Percentiles rank a stretch among this genome's conserved stretches.
Evolutionary conservation across 805 yeast species (phyloP).

Genomic region (Starmera dryadoides): DNA sequence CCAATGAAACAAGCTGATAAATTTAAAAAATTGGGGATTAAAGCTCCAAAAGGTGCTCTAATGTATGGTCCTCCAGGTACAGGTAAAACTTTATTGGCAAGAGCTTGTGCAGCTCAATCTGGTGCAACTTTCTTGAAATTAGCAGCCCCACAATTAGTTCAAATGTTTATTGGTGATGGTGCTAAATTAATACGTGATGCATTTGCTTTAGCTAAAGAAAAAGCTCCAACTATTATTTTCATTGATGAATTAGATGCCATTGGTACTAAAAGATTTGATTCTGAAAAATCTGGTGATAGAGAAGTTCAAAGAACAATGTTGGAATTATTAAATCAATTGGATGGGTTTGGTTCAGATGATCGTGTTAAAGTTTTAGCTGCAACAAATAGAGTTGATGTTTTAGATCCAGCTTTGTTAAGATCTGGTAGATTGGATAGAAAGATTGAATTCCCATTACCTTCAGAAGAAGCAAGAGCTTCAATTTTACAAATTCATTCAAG

Average conservation of each 20-base stretch:
- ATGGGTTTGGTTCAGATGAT: conserved; percentile 97
- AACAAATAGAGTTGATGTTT: conserved; percentile 93
- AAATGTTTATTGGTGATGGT: conserved; percentile 98
- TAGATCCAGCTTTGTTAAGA: conserved; percentile 97
- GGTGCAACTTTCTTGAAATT: conserved; percentile 93
- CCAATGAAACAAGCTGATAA: conserved; percentile 99
- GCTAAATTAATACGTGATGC: conserved; percentile 97
- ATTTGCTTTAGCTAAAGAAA: conserved; percentile 93
- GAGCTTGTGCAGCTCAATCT: conserved; percentile 99
- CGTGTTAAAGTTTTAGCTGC: conserved; percentile 97
- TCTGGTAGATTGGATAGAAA: conserved; percentile 97
- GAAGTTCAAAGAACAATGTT: conserved; percentile 99
- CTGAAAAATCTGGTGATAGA: conserved; percentile 95
- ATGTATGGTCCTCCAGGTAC: conserved; percentile 99
- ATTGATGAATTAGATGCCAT: conserved; percentile 98
- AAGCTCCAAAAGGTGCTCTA: conserved; percentile 96
- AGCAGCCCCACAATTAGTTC: conserved; percentile 97
- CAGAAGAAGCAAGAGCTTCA: conserved; percentile 96
- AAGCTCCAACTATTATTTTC: conserved; percentile 96
- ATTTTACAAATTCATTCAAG: conserved; percentile 96
- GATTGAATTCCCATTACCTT: conserved; percentile 95
- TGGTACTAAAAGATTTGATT: conserved; percentile 96
- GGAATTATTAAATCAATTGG: conserved; percentile 93
- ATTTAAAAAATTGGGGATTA: conserved; percentile 88
- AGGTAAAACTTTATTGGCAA: conserved; percentile 92